Evolutionary conservation across 2,329 filamentous ascomycete species (phyloP), one percentile per base, ranked within the genome.

Genomic region (Corinectria fuckeliana): DNA sequence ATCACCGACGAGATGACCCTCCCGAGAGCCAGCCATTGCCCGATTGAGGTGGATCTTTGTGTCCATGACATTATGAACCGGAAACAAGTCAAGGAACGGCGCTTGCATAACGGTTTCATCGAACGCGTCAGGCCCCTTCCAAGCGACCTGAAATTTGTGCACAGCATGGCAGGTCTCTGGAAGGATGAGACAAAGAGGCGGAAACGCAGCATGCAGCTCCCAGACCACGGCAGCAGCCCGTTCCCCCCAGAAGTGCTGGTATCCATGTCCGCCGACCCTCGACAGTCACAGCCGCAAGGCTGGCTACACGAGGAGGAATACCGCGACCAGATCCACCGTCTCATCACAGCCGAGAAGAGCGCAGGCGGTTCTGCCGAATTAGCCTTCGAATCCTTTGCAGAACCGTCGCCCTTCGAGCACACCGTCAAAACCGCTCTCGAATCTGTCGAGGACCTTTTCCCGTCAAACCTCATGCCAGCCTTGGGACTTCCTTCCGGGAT

Each of bases 261-360:
- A 3, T 92, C 92, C 2, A 96, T 98, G 88, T 96, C 93, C 36
- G 92, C 92, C 5, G 91, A 95, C 74, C 81, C 88, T 28, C 85
- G 93, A 52, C 84, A 91, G 60, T 86, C 87, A 2, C 84, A 88
- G 36, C 82, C 86, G n/a, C 86, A 88, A n/a, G 89, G 88, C 0
- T 99, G 95, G 94, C 90, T 97, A 55, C 93, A 97, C 66, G 94
- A 98, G 73, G 88, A 92, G 45, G 93, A 97, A 70, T 94, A 90
- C 70, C 81, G 86, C 28, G 80, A 88, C 41, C 82, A 90, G 66
- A 79, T 96, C 2, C 75, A 80, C 26, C 78, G 84, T 23, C 80
- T 96, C 21, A 85, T 91, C 8, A 72, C 77, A 1, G 81, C 89
- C 21, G 93, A 97, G 72, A 83, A 80, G 60, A 75, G 76, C 5